phyloP scores from a whole-genome alignment of 1,284 basidiomycete species.

The Inonotus obliquus region DNA sequence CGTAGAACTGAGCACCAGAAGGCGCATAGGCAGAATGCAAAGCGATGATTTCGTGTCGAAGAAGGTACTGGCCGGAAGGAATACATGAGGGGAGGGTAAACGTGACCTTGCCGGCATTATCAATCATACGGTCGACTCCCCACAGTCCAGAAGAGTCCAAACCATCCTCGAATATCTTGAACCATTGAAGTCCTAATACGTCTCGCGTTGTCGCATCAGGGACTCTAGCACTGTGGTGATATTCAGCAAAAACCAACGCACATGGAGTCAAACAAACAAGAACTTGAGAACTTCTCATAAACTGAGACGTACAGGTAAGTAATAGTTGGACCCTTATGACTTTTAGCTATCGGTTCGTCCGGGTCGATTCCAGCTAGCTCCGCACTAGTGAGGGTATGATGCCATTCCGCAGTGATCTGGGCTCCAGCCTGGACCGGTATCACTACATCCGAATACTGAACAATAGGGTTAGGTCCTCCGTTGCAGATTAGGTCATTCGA shows the following conservation, averaged over 20 bases:
- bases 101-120: slow-evolving; percentile 37
- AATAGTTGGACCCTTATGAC: slow-evolving; percentile 20
- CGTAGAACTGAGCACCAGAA: background rate
- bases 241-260: too few species aligned
- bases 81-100: slow-evolving; percentile 37
- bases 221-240: too few species aligned
- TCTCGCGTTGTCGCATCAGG: slow-evolving; percentile 1
- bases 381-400: slow-evolving; percentile 14
- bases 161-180: slow-evolving; percentile 42
- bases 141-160: background rate
- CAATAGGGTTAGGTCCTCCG: slow-evolving; percentile 19
- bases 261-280: background rate
- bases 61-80: slow-evolving; percentile 32
- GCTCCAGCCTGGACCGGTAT: slow-evolving; percentile 16
- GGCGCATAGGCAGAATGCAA: slow-evolving; percentile 8
- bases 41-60: slow-evolving; percentile 31
- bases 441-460: slow-evolving; percentile 1
- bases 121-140: slow-evolving; percentile 36
- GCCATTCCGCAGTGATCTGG: slow-evolving; percentile 16
- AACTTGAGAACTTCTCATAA: background rate
- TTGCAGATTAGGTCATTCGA: slow-evolving; percentile 22
- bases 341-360: slow-evolving; percentile 21
- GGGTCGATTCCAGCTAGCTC: slow-evolving; percentile 8
- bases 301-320: slow-evolving; percentile 7
- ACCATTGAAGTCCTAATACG: slow-evolving; percentile 51